These are phyloP conservation scores for Xylariaceae sp. DNA, from an alignment of 2,329 filamentous ascomycete genomes.

Conservation along the genomic window DNA sequence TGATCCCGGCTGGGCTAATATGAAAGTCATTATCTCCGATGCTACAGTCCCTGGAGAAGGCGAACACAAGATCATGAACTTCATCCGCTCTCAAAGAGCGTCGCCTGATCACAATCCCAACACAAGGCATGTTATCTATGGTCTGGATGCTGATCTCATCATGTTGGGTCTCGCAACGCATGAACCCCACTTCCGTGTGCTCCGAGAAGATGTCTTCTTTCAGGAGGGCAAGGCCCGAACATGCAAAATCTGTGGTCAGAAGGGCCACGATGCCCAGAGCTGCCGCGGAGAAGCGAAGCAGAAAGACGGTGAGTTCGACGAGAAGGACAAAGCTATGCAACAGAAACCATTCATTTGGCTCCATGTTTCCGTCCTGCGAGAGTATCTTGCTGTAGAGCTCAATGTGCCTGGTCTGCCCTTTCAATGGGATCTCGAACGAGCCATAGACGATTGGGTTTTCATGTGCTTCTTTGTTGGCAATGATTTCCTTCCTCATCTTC, in stretches of 20 bases:
- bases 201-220: slow-evolving; percentile 94
- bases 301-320: slow-evolving; percentile 73
- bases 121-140: slow-evolving; percentile 96
- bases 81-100: slow-evolving; percentile 86
- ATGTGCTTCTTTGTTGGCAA: slow-evolving; percentile 99
- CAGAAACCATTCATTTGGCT: slow-evolving; percentile 98
- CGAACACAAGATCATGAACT: slow-evolving; percentile 99
- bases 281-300: slow-evolving; percentile 76
- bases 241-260: slow-evolving; percentile 86
- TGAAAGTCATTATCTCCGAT: slow-evolving; percentile 98
- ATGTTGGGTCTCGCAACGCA: slow-evolving; percentile 97
- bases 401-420: slow-evolving; percentile 78
- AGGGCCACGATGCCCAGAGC: slow-evolving; percentile 81
- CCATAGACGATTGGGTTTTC: slow-evolving; percentile 96
- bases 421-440: slow-evolving; percentile 86
- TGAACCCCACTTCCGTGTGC: slow-evolving; percentile 91
- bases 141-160: slow-evolving; percentile 94
- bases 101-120: slow-evolving; percentile 93
- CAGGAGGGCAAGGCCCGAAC: slow-evolving; percentile 77
- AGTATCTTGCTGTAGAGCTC: slow-evolving; percentile 89
- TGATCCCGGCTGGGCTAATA: slow-evolving; percentile 88
- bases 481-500: slow-evolving; percentile 94
- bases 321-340: slow-evolving; percentile 65
- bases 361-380: slow-evolving; percentile 82
- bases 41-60: slow-evolving; percentile 96